Conservation (phyloP, 73 alveolate genomes). For the Tetrahymena malaccensis region DNA sequence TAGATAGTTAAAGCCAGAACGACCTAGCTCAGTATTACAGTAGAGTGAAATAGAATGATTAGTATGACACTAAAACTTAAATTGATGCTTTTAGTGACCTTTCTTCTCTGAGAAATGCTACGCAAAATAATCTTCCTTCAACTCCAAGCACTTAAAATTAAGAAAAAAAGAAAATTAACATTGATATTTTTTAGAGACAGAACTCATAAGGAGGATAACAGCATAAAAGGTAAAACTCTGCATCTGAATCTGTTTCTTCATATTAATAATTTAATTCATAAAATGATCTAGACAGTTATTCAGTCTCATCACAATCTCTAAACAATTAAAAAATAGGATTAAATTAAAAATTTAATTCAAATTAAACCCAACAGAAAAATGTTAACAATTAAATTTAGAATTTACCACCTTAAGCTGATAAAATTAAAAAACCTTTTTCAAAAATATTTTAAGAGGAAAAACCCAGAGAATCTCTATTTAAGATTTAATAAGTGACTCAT, state of each 20-base stretch:
- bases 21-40: neutral
- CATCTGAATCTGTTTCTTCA: neutral
- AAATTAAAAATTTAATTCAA: neutral
- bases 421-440: neutral
- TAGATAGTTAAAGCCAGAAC: neutral
- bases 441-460: neutral
- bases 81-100: neutral
- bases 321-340: neutral
- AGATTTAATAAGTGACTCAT: neutral
- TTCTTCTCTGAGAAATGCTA: neutral
- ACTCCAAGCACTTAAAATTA: neutral
- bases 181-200: neutral
- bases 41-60: neutral
- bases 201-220: neutral
- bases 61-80: neutral
- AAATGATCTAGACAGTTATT: neutral
- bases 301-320: neutral
- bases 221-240: neutral
- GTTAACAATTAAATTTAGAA: no score
- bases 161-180: neutral
- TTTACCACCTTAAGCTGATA: neutral
- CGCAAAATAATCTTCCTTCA: neutral
- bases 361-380: neutral
- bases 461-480: neutral
- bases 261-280: neutral